Evolutionary conservation across 108 stramenopile species (phyloP).

Genomic region (Stephanodiscus minutulus): DNA sequence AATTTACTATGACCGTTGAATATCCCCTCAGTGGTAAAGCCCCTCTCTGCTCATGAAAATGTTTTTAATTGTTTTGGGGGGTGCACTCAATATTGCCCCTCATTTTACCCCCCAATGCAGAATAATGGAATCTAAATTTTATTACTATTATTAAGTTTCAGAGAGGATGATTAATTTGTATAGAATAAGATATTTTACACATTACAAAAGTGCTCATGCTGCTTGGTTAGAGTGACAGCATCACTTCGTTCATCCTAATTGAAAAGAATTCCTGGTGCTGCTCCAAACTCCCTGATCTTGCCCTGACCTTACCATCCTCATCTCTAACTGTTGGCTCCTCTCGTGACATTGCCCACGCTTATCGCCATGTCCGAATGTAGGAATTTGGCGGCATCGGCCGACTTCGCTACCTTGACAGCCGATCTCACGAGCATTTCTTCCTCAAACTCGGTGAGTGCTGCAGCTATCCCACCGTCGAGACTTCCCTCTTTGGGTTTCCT

Average conservation of each 20-base stretch:
- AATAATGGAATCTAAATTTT: too few relatives aligned
- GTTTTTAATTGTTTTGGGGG: too few relatives aligned
- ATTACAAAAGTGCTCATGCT: too few relatives aligned
- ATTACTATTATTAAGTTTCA: too few relatives aligned
- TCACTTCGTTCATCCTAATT: not conserved
- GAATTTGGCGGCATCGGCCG: slow-evolving; percentile 67
- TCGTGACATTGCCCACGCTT: slow-evolving; percentile 62
- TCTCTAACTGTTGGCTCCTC: slow-evolving; percentile 36
- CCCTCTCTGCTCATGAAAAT: too few relatives aligned
- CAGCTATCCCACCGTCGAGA: slow-evolving; percentile 13
- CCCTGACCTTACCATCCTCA: not conserved
- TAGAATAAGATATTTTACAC: too few relatives aligned
- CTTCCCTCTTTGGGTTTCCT: slow-evolving; percentile 9
- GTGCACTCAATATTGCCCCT: too few relatives aligned
- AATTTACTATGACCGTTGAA: too few relatives aligned
- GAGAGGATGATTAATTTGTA: too few relatives aligned
- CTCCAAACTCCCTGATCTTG: not conserved
- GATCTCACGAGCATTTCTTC: slow-evolving; percentile 62
- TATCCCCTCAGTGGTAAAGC: too few relatives aligned
- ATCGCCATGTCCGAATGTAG: slow-evolving; percentile 66
- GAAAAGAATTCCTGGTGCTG: not conserved
- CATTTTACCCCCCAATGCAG: too few relatives aligned
- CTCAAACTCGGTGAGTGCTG: slow-evolving; percentile 58
- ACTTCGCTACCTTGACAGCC: slow-evolving; percentile 64
- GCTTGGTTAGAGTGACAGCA: too few relatives aligned